A percentile compares a stretch with the other conserved stretches of the same genome.
Conservation (phyloP, 2,329 filamentous ascomycete species). For the Fusarium sp. region DNA sequence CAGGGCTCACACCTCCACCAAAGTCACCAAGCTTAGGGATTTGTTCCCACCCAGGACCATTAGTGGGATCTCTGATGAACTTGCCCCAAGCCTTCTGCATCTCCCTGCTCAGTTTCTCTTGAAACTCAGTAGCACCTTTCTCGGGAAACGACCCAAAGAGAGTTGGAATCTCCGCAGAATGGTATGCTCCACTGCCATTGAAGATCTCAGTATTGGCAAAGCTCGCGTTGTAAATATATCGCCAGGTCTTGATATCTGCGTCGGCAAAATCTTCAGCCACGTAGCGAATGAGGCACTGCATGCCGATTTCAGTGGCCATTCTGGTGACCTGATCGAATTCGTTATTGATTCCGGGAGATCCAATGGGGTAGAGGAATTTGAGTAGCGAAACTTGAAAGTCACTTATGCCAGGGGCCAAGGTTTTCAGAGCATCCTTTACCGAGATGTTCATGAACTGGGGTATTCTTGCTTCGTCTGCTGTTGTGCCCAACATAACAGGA, state of each 20-base stretch:
- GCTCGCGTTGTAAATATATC: slow-evolving; percentile 58
- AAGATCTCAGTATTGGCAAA: slow-evolving; percentile 56
- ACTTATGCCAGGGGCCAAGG: neutral
- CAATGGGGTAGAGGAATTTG: slow-evolving; percentile 25
- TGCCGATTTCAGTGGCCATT: slow-evolving; percentile 34
- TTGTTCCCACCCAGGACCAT: slow-evolving; percentile 39
- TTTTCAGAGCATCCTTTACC: neutral
- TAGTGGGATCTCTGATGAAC: slow-evolving; percentile 41
- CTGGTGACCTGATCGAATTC: slow-evolving; percentile 29
- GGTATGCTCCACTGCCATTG: slow-evolving; percentile 54
- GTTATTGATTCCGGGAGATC: slow-evolving; percentile 18
- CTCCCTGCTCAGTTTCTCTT: slow-evolving; percentile 24
- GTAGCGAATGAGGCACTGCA: slow-evolving; percentile 33
- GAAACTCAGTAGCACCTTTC: slow-evolving; percentile 29
- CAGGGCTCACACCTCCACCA: slow-evolving; percentile 35
- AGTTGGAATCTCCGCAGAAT: slow-evolving; percentile 56
- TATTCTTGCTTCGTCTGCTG: slow-evolving; percentile 35
- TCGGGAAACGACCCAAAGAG: slow-evolving; percentile 51
- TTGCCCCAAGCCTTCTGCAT: slow-evolving; percentile 45
- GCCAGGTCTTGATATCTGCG: slow-evolving; percentile 52
- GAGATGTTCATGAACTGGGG: neutral
- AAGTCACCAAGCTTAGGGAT: slow-evolving; percentile 38
- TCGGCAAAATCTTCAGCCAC: slow-evolving; percentile 45
- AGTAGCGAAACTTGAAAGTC: slow-evolving; percentile 1
- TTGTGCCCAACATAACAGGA: slow-evolving; percentile 37